Percentiles rank a stretch among this genome's conserved stretches.
These are phyloP conservation scores for Colletotrichum viniferum DNA, from an alignment of 2,329 filamentous ascomycete species.

Conservation along the genomic window DNA sequence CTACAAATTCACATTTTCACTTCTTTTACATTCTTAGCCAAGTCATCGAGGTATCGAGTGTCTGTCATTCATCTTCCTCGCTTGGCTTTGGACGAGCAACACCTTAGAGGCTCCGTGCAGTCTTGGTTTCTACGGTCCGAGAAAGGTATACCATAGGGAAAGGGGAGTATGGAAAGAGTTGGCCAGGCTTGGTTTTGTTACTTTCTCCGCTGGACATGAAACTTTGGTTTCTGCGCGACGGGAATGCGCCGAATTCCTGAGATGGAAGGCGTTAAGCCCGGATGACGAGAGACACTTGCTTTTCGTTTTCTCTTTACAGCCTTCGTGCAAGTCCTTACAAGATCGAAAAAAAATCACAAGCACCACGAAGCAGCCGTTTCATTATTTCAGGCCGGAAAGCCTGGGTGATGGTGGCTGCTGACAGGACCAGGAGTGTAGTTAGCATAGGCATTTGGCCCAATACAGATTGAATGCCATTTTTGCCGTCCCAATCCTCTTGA, in stretches of 20 bases:
- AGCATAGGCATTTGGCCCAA: constrained; percentile 16
- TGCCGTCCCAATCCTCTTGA: background rate
- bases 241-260: constrained; percentile 8
- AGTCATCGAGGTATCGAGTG: constrained; percentile 1
- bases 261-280: background rate
- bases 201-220: constrained; percentile 3
- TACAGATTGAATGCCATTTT: constrained; percentile 14
- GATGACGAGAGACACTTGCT: constrained; percentile 8
- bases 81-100: constrained; percentile 17
- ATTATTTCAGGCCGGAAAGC: constrained; percentile 6
- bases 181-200: background rate
- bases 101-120: background rate
- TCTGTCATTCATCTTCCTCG: background rate
- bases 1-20: constrained; percentile 19
- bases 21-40: constrained; percentile 19
- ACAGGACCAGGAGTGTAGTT: constrained; percentile 13
- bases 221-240: constrained; percentile 6
- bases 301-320: constrained; percentile 14
- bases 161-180: background rate
- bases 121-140: constrained; percentile 1
- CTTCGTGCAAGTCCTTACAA: constrained; percentile 9
- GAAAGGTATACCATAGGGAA: constrained; percentile 17
- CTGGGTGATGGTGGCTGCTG: constrained; percentile 3
- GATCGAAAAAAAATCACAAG: background rate
- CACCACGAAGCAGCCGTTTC: background rate